phyloP scores from a whole-genome alignment of 1,139 yeast genomes.

The Lodderomyces oxycetoniae region DNA sequence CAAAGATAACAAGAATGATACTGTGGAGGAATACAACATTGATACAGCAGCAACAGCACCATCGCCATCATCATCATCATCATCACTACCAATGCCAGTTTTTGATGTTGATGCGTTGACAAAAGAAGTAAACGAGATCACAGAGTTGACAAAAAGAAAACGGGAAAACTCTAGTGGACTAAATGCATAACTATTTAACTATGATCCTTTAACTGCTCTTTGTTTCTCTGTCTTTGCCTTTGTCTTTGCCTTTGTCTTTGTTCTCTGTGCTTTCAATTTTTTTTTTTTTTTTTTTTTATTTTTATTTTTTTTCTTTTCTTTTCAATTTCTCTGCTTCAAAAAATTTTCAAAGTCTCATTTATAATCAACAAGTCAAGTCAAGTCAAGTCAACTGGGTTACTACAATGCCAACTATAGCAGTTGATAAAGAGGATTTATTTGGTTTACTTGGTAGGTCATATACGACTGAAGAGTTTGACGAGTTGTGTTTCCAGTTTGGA shows the following conservation, averaged over 20 bases:
- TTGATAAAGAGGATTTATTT: slow-evolving; percentile 89
- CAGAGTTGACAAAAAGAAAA: slow-evolving; percentile 7
- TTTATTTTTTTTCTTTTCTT: slow-evolving; percentile 6
- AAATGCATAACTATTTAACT: too few species aligned
- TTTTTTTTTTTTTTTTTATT: neutral
- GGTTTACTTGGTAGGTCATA: slow-evolving; percentile 73
- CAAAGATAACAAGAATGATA: slow-evolving; percentile 12
- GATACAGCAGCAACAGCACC: too few species aligned
- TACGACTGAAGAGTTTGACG: slow-evolving; percentile 92
- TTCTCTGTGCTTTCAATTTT: neutral
- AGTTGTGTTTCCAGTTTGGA: slow-evolving; percentile 95
- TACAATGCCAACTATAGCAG: slow-evolving; percentile 91
- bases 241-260: neutral
- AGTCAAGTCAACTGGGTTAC: too few species aligned
- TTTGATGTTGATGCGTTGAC: slow-evolving; percentile 46
- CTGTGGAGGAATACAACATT: slow-evolving; percentile 8
- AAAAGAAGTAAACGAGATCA: slow-evolving; percentile 42
- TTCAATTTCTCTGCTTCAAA: slow-evolving; percentile 14
- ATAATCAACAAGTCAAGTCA: too few species aligned
- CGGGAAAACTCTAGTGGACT: slow-evolving; percentile 10
- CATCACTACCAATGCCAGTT: too few species aligned
- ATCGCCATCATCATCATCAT: too few species aligned
- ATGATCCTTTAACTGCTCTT: neutral
- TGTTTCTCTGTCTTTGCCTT: neutral
- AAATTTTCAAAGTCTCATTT: slow-evolving; percentile 1